Evolutionary conservation across 2,329 filamentous ascomycete genomes (phyloP), one percentile per base, ranked within the genome.

Genomic region (Cladosporium halotolerans): DNA sequence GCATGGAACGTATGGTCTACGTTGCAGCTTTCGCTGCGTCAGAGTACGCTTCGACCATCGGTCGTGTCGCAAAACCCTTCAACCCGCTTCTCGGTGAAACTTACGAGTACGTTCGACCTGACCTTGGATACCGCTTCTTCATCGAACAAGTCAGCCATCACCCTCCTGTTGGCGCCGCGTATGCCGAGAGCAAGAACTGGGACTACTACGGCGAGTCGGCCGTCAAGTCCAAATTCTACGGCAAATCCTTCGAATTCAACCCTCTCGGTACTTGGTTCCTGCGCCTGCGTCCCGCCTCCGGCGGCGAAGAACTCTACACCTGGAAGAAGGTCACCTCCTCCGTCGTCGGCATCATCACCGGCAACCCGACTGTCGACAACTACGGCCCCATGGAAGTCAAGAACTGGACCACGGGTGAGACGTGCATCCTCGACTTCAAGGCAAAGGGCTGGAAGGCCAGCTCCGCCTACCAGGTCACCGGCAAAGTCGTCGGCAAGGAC

Each of bases 311-410:
- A 62, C 76, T 96, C 1, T 99, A 95, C 72, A 96, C 92, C 0
- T 99, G 93, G 93, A 97, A 96, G 73, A 99, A 99, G 74, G 90
- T 96, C 14, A 97, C 91, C 1, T 93, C 90, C 1, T 95, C 91
- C 1, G 93, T 99, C n/a, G 85, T 97, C 55, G 93, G 93, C 55
- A 99, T 99, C 70, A 96, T 99, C 64, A 97, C 92, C 0, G 93
- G 93, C 45, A 96, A 89, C 62, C 93, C 93, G 0, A 88, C 88
- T 0, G 88, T 99, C n/a, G 93, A 99, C 73, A 96, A 99, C 70
- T 97, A 97, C 68, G 93, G 93, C 1, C 79, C 85, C 0, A 97
- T 99, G 89, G 90, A 96, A 68, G 85, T 99, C 70, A 96, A 90
- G 76, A 99, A 99, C 73, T 92, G 88, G 85, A 95, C 85, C 0